Evolutionary conservation across 2,329 filamentous ascomycete genomes (phyloP), one percentile per base, ranked within the genome.

Genomic region (Phialophora expanda): DNA sequence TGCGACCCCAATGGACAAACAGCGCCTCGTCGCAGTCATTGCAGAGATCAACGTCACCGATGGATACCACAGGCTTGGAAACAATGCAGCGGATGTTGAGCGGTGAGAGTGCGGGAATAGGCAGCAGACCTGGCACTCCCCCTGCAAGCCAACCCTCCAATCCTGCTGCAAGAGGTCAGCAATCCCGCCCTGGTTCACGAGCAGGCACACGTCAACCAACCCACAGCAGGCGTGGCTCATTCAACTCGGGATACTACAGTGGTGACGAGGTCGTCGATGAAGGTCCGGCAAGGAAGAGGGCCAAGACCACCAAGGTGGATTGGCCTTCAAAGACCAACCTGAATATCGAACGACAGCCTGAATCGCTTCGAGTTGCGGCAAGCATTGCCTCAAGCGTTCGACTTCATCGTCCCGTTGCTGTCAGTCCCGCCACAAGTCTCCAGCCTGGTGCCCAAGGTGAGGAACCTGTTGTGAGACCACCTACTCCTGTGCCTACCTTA

Each of bases 311-410:
- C 22, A 86, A 89, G 74, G 86, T 89, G 12, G 87, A 90, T 69
- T 89, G 88, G 79, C 87, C 87, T n/a, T 88, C 89, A 58, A 89
- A 87, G 71, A 86, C 76, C 84, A 68, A 87, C 86, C 24, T 90
- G 71, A 82, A 82, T 64, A 82, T 97, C 73, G 90, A 89, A 59
- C 84, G 86, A 46, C 88, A 88, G 32, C 86, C 88, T 9, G 92
- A 95, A 56, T 96, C 92, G 3, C 82, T 98, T 28, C 87, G 93
- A 56, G 92, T 97, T n/a, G 89, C 91, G 66, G 94, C 94, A 55
- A 96, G 92, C 75, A 96, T 91, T 17, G 90, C 93, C 53, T 92
- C 92, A 50, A 97, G 93, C 4, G 84, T 98, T 65, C 90, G 94
- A 51, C 89, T 89, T 56, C 90, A 97, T 76, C 87, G 93, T 53